phyloP scores from a whole-genome alignment of 192 early-diverging fungal species.

The Bifiguratus adelaidae region DNA sequence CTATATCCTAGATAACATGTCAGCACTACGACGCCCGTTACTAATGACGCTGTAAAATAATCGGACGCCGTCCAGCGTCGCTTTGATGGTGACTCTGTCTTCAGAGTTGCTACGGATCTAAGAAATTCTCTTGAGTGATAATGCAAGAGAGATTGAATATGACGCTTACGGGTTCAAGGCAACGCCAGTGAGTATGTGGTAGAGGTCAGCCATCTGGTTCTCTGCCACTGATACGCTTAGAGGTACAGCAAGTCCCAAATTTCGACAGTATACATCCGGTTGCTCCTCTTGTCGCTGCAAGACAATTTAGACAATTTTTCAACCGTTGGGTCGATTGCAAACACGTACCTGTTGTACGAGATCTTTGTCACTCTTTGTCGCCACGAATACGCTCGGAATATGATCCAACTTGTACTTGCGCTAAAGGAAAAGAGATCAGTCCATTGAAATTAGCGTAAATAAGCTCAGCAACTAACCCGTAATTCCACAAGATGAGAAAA shows the following conservation, averaged over 20 bases:
- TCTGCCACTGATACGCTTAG: constrained; percentile 84
- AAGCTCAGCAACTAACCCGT: constrained; percentile 35
- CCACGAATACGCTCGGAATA: constrained; percentile 85
- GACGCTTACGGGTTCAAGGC: constrained; percentile 66
- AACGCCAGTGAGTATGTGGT: constrained; percentile 71
- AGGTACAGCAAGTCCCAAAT: constrained; percentile 77
- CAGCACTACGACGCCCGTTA: constrained; percentile 13
- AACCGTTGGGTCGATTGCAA: neutral
- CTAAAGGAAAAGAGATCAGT: constrained; percentile 19
- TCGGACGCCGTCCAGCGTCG: constrained; percentile 14
- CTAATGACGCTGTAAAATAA: constrained; percentile 13
- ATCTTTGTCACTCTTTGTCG: constrained; percentile 91
- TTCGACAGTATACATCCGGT: constrained; percentile 91
- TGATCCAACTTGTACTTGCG: constrained; percentile 75
- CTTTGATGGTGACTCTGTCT: constrained; percentile 19
- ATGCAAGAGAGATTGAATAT: neutral
- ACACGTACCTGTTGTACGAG: constrained; percentile 58
- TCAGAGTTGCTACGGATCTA: no score
- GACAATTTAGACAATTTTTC: neutral
- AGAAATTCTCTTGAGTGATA: neutral
- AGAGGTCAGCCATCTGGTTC: constrained; percentile 78
- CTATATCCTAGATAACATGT: constrained; percentile 18
- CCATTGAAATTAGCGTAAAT: neutral
- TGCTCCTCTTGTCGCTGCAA: constrained; percentile 61
- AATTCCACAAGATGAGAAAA: constrained; percentile 85